Percentiles rank a stretch among this genome's conserved stretches.
These are phyloP conservation scores for Pachyrhizus erosus DNA, from an alignment of 306 rosid species.

Conservation along the genomic window DNA sequence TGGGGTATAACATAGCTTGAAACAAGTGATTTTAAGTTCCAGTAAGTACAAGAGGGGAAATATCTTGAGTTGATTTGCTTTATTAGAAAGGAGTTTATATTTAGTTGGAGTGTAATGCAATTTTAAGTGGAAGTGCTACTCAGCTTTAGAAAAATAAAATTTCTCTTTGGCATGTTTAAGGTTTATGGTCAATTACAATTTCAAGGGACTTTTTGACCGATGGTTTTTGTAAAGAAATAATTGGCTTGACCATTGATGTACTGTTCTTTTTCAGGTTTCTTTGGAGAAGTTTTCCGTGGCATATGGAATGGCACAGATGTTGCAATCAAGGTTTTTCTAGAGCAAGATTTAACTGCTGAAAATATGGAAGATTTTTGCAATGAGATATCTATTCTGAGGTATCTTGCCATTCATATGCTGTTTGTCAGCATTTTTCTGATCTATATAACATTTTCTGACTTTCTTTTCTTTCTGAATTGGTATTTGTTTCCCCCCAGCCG, in stretches of 20 bases:
- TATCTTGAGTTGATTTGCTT: slow-evolving; percentile 35
- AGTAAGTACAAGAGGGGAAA: slow-evolving; percentile 21
- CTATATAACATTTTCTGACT: slow-evolving; percentile 50
- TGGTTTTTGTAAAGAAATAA: slow-evolving; percentile 33
- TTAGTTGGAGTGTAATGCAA: slow-evolving; percentile 24
- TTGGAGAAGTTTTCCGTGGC: slow-evolving; percentile 98
- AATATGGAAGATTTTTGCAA: slow-evolving; percentile 99
- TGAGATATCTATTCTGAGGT: slow-evolving; percentile 97
- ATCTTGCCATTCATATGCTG: slow-evolving; percentile 34
- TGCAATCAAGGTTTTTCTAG: slow-evolving; percentile 94
- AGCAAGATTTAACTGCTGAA: slow-evolving; percentile 94
- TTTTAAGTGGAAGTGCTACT: slow-evolving; percentile 14
- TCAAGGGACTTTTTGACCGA: slow-evolving; percentile 22
- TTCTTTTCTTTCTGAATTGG: slow-evolving; percentile 24
- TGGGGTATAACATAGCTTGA: not conserved
- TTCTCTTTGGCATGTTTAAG: not conserved
- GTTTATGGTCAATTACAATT: slow-evolving; percentile 7
- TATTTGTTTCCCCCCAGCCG: slow-evolving; percentile 65
- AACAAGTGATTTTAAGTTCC: slow-evolving; percentile 9
- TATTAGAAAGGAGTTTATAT: slow-evolving; percentile 23
- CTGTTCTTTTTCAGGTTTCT: slow-evolving; percentile 72
- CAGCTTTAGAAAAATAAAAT: slow-evolving; percentile 23
- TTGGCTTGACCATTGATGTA: slow-evolving; percentile 41
- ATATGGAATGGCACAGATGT: slow-evolving; percentile 98
- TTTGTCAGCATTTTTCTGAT: slow-evolving; percentile 36